Base-by-base conservation (phyloP, 1,284 basidiomycete genomes). In the Ustilago loliicola region DNA sequence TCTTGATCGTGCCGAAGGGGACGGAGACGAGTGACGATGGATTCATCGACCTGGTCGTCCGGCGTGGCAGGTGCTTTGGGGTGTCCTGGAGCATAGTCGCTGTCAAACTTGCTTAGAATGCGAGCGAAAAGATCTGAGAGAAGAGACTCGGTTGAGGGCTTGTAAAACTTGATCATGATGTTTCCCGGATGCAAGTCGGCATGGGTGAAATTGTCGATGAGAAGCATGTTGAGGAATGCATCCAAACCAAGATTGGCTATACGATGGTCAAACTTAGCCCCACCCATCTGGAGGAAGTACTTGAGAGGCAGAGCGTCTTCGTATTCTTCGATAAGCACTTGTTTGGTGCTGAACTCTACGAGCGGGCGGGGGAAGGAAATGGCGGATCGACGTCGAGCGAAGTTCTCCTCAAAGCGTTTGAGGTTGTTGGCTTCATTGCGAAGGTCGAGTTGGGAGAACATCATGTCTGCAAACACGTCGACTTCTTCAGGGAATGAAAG, bases 181-280 rank as follows among this genome's bases (percentile, higher is more conserved):
- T 98, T 98, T 32, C 96, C 96, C 0, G 95, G 94, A 87, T 94
- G 93, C 68, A 85, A 58, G 52, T 85, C 96, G 3, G 96, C 92
- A 86, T 99, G 96, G 1, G 96, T 95, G 87, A 98, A 99, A 87
- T 99, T 99, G 88, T 99, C 96, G 53, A 99, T 89, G 1, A 99
- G 89, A 25, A 99, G 91, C 96, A 99, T 99, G 88, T 98, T 95
- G 85, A 99, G 86, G 88, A 99, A 99, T 1, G 96, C 95, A 86
- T 99, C 95, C 17, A 99, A 89, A 11, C 97, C 97, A 19, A 96
- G 90, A 64, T 94, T 96, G 7, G 97, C 96, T 47, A 99, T 91
- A 65, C 92, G 91, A 66, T 93, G 91, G 83, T 98, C 94, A 84
- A 91, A 99, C 7, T 93, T 93, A 27, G 64, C 78, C 3, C 94